A percentile compares a stretch with the other conserved stretches of the same genome.
Conservation (phyloP, 768 basidiomycete genomes). For the Suillus americanus region DNA sequence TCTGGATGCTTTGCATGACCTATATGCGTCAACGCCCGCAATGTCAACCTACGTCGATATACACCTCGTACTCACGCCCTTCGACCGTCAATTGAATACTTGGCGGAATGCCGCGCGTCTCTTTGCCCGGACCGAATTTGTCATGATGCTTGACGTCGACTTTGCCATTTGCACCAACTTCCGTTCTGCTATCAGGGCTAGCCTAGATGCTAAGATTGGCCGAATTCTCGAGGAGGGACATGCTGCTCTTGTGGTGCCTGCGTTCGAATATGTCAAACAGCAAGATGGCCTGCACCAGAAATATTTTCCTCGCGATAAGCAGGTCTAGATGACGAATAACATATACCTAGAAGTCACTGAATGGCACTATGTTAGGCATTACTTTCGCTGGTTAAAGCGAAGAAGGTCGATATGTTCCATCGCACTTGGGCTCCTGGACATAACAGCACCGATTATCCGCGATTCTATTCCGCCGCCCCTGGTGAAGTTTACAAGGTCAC, state of each 20-base stretch:
- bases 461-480: constrained; percentile 58
- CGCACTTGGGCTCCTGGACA: constrained; percentile 77
- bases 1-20: constrained; percentile 59
- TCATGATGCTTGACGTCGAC: constrained; percentile 92
- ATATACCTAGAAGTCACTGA: not conserved
- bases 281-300: constrained; percentile 58
- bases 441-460: constrained; percentile 74
- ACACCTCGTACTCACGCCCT: constrained; percentile 80
- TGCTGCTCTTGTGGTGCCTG: constrained; percentile 79
- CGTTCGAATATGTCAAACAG: constrained; percentile 76
- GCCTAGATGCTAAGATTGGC: constrained; percentile 32
- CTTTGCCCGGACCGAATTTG: constrained; percentile 78
- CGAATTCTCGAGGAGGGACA: constrained; percentile 54
- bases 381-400: constrained; percentile 52
- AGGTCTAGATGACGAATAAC: constrained; percentile 37
- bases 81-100: constrained; percentile 84
- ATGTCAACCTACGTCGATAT: constrained; percentile 78
- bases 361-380: constrained; percentile 41
- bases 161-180: constrained; percentile 86
- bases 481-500: constrained; percentile 76
- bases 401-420: constrained; percentile 75
- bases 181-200: constrained; percentile 52
- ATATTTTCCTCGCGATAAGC: constrained; percentile 68
- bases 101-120: constrained; percentile 87
- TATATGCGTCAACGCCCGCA: constrained; percentile 64